Evolutionary conservation across 176 grass and related monocot species (phyloP), one percentile per base, ranked within the genome.

Genomic region (Phoenix dactylifera): DNA sequence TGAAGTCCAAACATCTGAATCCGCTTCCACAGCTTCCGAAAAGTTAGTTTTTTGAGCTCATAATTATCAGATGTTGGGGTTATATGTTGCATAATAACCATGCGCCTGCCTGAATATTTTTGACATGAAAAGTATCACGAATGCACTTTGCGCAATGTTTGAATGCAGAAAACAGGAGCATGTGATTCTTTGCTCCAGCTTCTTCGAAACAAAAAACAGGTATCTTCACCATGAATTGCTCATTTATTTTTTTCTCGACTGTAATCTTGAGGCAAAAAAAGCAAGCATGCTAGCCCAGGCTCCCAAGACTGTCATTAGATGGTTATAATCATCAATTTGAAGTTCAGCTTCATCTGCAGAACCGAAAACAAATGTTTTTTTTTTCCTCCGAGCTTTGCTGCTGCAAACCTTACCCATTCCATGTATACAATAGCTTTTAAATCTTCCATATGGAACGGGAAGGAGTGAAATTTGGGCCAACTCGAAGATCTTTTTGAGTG

Each of bases 161-260:
- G 73, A 92, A 83, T 51, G 65, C 78, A 48, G 24, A 72, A 59
- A 71, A 69, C 20, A 83, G 60, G n/a, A 83, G 59, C 59, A 57
- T 18, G 64, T 67, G 35, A 75, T 74, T 72, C 28, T 49, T 61
- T 52, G 58, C 30, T 63, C 60, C 66, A 35, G 56, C 54, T 87
- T 91, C 93, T 74, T 74, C 73, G 32, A 91, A 71, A 77, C 75
- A 85, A 72, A 88, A 97, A 60, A 88, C 55, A 72, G 83, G 73
- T 72, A 97, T 78, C 77, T 85, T 92, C 16, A 44, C 72, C 49
- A 85, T 5, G 26, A 28, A 4, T 28, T 4, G 6, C 28, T 6
- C 5, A 6, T 30, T 6, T 30, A 6, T 6, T 30, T 30, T 30
- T 30, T 30, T 30, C 28, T 30, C 28, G 6, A 30, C 28, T 81